A percentile compares a stretch with the other conserved stretches of the same genome.
Evolutionary conservation across 2,329 filamentous ascomycete species (phyloP).

Genomic region (Fusarium neocosmosporiellum): DNA sequence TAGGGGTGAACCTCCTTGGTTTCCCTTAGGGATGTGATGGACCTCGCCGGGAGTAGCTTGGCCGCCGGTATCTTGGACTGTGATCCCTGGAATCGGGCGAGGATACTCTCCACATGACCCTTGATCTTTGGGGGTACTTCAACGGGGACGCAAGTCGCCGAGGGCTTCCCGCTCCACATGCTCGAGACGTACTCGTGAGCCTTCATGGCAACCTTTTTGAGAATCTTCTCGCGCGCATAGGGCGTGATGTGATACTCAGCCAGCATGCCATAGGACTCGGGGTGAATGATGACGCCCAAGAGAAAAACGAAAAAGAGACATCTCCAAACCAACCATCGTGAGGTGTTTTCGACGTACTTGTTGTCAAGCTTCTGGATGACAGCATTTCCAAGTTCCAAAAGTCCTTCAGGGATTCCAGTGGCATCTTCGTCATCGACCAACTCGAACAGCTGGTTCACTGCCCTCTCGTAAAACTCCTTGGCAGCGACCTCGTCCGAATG

Average conservation of each 20-base stretch:
- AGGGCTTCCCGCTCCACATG: slow-evolving; percentile 76
- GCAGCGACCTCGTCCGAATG: slow-evolving; percentile 84
- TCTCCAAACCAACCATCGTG: slow-evolving; percentile 86
- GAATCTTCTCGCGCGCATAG: slow-evolving; percentile 84
- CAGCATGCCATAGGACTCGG: slow-evolving; percentile 84
- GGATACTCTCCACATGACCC: slow-evolving; percentile 77
- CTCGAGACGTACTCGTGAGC: slow-evolving; percentile 84
- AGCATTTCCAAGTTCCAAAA: slow-evolving; percentile 85
- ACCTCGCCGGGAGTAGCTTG: slow-evolving; percentile 76
- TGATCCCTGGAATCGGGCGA: slow-evolving; percentile 70
- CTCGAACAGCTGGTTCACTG: slow-evolving; percentile 84
- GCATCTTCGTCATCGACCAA: slow-evolving; percentile 86
- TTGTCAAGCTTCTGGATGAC: slow-evolving; percentile 82
- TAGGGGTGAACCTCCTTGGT: slow-evolving; percentile 85
- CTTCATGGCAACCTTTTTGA: slow-evolving; percentile 82
- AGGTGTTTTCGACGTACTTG: slow-evolving; percentile 78
- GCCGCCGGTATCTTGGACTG: slow-evolving; percentile 61
- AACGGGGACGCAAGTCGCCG: slow-evolving; percentile 61
- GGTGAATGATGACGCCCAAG: slow-evolving; percentile 84
- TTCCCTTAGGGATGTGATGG: slow-evolving; percentile 77
- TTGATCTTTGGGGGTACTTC: slow-evolving; percentile 71
- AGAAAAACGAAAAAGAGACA: slow-evolving; percentile 95
- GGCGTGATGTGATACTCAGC: slow-evolving; percentile 93
- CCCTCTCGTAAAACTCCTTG: slow-evolving; percentile 88
- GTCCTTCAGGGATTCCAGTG: slow-evolving; percentile 86